These are phyloP conservation scores for Lanmaoa rubissima DNA, from an alignment of 768 basidiomycete genomes.

Conservation along the genomic window DNA sequence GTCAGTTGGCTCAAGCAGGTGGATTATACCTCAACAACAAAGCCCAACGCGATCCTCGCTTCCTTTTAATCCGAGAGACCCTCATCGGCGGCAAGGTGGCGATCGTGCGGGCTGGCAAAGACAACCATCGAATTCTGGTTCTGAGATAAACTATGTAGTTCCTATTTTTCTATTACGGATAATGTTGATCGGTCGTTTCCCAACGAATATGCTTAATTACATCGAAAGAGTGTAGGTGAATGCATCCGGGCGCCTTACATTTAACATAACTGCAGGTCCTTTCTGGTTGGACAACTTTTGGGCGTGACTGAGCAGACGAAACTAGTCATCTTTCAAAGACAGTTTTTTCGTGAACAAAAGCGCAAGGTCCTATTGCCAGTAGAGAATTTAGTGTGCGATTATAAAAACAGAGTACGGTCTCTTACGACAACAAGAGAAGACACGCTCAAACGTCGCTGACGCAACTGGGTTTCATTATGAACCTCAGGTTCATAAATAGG, in stretches of 20 bases:
- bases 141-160: conserved; percentile 25
- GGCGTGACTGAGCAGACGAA: neutral
- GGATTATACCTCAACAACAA: conserved; percentile 74
- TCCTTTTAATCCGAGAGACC: conserved; percentile 40
- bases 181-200: neutral
- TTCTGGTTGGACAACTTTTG: neutral
- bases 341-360: conserved; percentile 7
- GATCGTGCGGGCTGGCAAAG: conserved; percentile 73
- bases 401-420: neutral
- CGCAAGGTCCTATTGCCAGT: conserved; percentile 25
- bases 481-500: conserved; percentile 4
- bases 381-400: neutral
- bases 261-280: neutral
- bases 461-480: neutral
- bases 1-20: conserved; percentile 55
- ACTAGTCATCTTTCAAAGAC: neutral
- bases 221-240: neutral
- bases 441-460: conserved; percentile 14
- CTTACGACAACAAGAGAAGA: conserved; percentile 27
- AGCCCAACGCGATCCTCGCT: conserved; percentile 49
- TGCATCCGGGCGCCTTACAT: neutral
- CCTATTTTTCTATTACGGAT: neutral
- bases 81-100: conserved; percentile 62
- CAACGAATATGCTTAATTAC: conserved; percentile 4
- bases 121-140: conserved; percentile 60